Percentiles rank a stretch among this genome's conserved stretches.
phyloP scores from a whole-genome alignment of 495 filamentous ascomycete genomes.

The Penicillium waksmanii region DNA sequence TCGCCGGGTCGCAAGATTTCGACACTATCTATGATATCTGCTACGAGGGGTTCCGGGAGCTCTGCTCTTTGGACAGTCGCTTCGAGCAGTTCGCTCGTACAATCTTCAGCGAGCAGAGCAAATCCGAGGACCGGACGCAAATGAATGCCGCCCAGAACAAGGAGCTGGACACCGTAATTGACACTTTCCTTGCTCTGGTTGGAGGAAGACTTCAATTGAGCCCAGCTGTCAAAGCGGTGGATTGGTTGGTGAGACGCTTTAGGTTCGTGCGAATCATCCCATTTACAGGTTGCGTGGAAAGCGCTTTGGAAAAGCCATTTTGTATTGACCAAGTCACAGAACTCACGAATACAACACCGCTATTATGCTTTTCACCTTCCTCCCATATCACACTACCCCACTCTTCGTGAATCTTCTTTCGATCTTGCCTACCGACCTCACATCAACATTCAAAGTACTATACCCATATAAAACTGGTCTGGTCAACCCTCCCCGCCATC shows the following conservation, averaged over 20 bases:
- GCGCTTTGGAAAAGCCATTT: not conserved
- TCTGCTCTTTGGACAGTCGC: conserved; percentile 80
- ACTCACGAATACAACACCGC: conserved; percentile 88
- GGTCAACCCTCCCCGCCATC: conserved; percentile 72
- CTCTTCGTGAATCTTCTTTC: conserved; percentile 81
- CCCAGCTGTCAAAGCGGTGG: conserved; percentile 85
- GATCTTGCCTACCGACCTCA: conserved; percentile 73
- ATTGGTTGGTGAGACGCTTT: conserved; percentile 93
- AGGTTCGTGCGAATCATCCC: conserved; percentile 56
- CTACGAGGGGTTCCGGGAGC: conserved; percentile 82
- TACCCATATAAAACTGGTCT: conserved; percentile 78
- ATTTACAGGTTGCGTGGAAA: not conserved
- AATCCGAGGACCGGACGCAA: conserved; percentile 78
- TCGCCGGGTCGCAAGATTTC: conserved; percentile 84
- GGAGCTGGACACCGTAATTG: conserved; percentile 74
- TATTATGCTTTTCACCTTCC: conserved; percentile 79
- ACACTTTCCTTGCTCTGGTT: conserved; percentile 78
- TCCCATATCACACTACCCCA: conserved; percentile 86
- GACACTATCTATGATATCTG: conserved; percentile 86
- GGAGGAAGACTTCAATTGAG: conserved; percentile 76
- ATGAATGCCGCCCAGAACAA: conserved; percentile 81
- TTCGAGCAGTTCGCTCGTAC: conserved; percentile 70
- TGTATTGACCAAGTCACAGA: conserved; percentile 45
- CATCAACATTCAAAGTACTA: conserved; percentile 79
- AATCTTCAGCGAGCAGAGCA: conserved; percentile 91